Base-by-base conservation (phyloP, 2,329 filamentous ascomycete genomes). In the Pyrenophora graminea region DNA sequence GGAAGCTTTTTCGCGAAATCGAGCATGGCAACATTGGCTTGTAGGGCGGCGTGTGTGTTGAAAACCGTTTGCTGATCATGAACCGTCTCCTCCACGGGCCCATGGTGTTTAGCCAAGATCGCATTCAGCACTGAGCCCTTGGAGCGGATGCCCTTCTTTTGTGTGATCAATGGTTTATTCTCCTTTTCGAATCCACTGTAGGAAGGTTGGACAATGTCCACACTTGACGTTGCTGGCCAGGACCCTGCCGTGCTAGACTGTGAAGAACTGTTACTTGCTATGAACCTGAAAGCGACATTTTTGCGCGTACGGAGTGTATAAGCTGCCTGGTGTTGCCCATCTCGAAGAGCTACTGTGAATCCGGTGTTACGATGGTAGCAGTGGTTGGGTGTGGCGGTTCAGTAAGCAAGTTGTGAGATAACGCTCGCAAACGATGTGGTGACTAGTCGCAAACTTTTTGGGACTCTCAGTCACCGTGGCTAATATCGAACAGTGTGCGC, bases 21-120 rank as follows among this genome's bases (percentile, higher is more conserved):
- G 10, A 51, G 31, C 9, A 51, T 51, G 4, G 56, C 51, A 19
- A 51, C 30, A 17, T 55, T 51, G 37, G 46, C 44, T 17, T 47
- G 19, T 6, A 55, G 43, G 2, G 36, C 45, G 40, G 34, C 41
- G 1, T 18, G 40, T 17, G 45, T 21, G n/a, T 40, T 19, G 4
- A 43, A 18, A 2, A 8, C 13, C 5, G 3, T 37, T 8, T 17
- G n/a, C 13, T 17, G 19, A 5, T 12, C 10, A 15, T 39, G 4
- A 31, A n/a, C 33, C 12, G 5, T 18, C 5, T 36, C 5, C n/a
- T 31, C 23, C 12, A 10, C 4, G 12, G 45, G 17, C 4, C 9
- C 23, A 25, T 6, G 8, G 8, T 25, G 6, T 9, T 7, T 9
- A 25, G 23, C 4, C 23, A 7, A 21, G 19, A 21, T 25, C 23